Base-by-base conservation (phyloP, 257 asterid genomes). In the Leonotis leonurus region DNA sequence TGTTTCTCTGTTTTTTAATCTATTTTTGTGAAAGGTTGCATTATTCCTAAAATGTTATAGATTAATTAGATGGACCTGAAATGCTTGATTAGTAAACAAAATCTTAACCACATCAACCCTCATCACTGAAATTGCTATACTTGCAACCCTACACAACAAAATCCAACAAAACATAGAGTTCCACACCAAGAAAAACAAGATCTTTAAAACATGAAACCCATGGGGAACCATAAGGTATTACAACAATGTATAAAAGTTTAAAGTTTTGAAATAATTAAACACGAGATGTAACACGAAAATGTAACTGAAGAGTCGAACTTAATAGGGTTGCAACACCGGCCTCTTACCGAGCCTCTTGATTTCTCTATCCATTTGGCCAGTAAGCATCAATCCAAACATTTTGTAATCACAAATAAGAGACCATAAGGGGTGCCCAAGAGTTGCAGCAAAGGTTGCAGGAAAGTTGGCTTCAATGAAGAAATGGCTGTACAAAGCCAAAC, bases 311-410 rank as follows among this genome's bases (percentile, higher is more conserved):
- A 20, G 12, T 18, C n/a, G 32, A 16, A 16, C 7, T 46, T 67
- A 90, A 66, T 84, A 85, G 9, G 80, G 80, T 65, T 85, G 99
- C 72, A 89, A 76, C 56, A 85, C 39, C 2, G 39, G 39, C 39
- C 39, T 87, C 76, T 93, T 89, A 1, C 99, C 99, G 36, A 93
- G 97, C 85, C 97, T 87, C 85, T 89, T 93, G 88, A 93, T 93
- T 78, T 93, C 99, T 53, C 83, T 79, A 72, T 93, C 99, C 90
- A 93, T 75, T 70, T 85, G 82, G 6, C 97, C 99, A 63, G 90
- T 89, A 37, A 93, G 82, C 96, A 93, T 93, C 71, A 93, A 76
- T 5, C 96, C 99, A 75, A 93, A 93, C 97, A 93, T 93, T 79
- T 83, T 93, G 85, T 70, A 87, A 79, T 89, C 99, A 78, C 99